These are phyloP conservation scores for Colletotrichum tofieldiae DNA, from an alignment of 2,329 filamentous ascomycete species.

Conservation along the genomic window DNA sequence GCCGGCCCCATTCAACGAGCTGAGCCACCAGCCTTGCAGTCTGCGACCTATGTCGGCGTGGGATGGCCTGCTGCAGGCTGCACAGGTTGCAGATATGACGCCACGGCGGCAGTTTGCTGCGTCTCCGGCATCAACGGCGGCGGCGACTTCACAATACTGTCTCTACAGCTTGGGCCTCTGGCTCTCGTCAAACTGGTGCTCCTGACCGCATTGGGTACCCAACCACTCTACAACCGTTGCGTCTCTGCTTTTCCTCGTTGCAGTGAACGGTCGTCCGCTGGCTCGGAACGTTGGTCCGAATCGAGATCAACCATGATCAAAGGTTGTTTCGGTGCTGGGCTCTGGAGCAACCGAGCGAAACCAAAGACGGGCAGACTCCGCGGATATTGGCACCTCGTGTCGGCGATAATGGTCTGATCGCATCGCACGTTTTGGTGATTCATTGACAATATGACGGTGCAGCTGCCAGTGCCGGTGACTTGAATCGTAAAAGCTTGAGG, in stretches of 20 bases:
- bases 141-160: not conserved
- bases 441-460: conserved; percentile 16
- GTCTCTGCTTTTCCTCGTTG: not conserved
- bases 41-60: conserved; percentile 22
- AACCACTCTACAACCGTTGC: not conserved
- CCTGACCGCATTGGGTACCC: not conserved
- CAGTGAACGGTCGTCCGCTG: not conserved
- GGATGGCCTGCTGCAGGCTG: conserved; percentile 38
- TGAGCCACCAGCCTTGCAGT: conserved; percentile 23
- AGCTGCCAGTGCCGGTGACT: conserved; percentile 25
- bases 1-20: not conserved
- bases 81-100: conserved; percentile 33
- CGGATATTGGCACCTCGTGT: conserved; percentile 26
- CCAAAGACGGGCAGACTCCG: conserved; percentile 21
- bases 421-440: conserved; percentile 39
- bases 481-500: conserved; percentile 40
- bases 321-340: conserved; percentile 17
- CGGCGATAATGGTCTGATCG: conserved; percentile 32
- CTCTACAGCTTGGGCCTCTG: conserved; percentile 3
- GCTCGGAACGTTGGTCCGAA: conserved; percentile 26
- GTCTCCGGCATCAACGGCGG: conserved; percentile 1
- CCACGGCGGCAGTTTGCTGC: conserved; percentile 10
- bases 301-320: not conserved
- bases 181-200: not conserved
- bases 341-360: conserved; percentile 6